phyloP scores from a whole-genome alignment of 768 basidiomycete genomes.

The Lentinula raphanica region DNA sequence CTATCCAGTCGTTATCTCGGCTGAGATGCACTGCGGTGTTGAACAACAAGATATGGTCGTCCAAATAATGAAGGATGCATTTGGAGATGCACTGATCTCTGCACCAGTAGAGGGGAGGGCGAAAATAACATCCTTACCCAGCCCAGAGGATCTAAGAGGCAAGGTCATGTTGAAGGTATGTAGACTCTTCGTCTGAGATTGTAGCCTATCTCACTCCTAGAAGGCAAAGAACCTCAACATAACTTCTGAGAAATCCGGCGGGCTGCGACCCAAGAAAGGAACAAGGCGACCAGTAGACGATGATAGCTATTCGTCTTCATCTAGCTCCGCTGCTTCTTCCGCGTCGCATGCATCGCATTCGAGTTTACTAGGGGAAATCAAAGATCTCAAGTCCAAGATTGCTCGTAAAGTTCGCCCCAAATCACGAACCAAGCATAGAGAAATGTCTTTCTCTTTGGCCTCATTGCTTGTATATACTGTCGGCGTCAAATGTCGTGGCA shows the following conservation, averaged over 20 bases:
- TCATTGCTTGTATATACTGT: constrained; percentile 88
- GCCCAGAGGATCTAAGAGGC: constrained; percentile 80
- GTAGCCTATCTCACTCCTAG: neutral
- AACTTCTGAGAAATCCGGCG: neutral
- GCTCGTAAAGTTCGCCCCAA: constrained; percentile 7
- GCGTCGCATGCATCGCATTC: neutral
- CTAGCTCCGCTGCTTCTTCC: neutral
- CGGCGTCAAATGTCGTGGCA: constrained; percentile 90
- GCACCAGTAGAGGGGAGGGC: constrained; percentile 22
- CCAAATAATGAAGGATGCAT: constrained; percentile 57
- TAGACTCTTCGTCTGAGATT: constrained; percentile 8
- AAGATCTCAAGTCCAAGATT: constrained; percentile 5
- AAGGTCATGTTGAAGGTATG: constrained; percentile 78
- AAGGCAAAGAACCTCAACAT: constrained; percentile 76
- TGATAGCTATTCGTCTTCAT: neutral
- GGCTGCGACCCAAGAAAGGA: neutral
- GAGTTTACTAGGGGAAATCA: neutral
- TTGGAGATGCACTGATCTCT: constrained; percentile 37
- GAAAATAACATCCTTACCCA: constrained; percentile 50
- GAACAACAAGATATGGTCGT: constrained; percentile 79
- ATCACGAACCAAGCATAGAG: constrained; percentile 14
- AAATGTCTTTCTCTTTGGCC: constrained; percentile 70
- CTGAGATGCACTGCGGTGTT: constrained; percentile 82
- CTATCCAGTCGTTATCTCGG: constrained; percentile 89
- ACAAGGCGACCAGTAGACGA: neutral